Evolutionary conservation across 23 red algal genomes (phyloP).

Genomic region (Gracilariopsis chorda): DNA sequence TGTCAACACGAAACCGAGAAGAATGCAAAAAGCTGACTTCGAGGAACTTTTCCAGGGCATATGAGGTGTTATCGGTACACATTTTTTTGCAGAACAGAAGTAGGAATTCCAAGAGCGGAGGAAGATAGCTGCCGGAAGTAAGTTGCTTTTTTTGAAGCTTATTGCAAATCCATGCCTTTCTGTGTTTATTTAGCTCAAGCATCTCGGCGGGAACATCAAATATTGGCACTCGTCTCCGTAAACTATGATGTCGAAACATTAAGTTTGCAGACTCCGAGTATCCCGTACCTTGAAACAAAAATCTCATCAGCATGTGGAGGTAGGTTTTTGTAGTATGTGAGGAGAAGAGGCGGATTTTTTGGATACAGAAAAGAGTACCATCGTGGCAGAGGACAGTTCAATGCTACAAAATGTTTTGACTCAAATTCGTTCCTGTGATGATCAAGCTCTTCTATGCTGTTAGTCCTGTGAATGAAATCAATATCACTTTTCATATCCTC

Average conservation of each 20-base stretch:
- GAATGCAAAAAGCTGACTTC: neutral
- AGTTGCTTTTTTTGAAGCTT: neutral
- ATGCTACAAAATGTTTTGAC: neutral
- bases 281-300: constrained; percentile 14
- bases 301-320: neutral
- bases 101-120: neutral
- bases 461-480: no score
- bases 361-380: constrained; percentile 24
- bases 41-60: neutral
- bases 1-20: no score
- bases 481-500: no score
- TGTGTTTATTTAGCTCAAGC: neutral
- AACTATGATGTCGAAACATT: neutral
- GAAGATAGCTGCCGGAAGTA: neutral
- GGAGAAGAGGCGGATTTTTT: neutral
- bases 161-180: neutral
- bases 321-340: neutral
- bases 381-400: neutral
- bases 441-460: no score
- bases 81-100: no score
- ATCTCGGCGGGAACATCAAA: neutral
- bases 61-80: no score
- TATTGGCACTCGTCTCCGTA: neutral
- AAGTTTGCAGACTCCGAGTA: neutral
- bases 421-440: neutral